Conservation (phyloP, 306 rosid species). For the Quercus agrifolia region DNA sequence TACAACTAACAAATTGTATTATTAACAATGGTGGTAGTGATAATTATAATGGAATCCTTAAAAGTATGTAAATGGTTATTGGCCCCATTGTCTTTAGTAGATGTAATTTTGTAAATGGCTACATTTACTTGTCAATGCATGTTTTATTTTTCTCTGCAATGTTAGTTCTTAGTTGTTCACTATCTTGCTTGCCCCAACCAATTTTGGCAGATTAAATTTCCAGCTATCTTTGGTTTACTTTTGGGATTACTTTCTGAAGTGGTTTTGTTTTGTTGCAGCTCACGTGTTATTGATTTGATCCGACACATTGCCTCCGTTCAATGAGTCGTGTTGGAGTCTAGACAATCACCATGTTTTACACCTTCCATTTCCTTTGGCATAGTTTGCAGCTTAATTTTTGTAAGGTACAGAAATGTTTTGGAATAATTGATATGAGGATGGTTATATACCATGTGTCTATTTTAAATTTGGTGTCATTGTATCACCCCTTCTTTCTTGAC, state of each 20-base stretch:
- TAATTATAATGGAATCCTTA: too few species aligned
- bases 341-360: background rate
- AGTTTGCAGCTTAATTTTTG: background rate
- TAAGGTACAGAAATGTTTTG: background rate
- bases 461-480: too few species aligned
- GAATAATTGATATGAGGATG: conserved; percentile 3
- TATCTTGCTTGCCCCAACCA: too few species aligned
- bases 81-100: too few species aligned
- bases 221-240: background rate
- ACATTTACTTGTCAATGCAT: too few species aligned
- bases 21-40: too few species aligned
- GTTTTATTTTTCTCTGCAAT: too few species aligned
- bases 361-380: background rate
- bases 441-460: background rate
- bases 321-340: background rate
- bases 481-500: too few species aligned
- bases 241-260: background rate
- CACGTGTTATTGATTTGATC: conserved; percentile 50
- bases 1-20: too few species aligned
- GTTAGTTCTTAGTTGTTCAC: too few species aligned
- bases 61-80: too few species aligned
- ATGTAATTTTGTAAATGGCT: too few species aligned
- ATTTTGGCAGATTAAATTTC: background rate
- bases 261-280: conserved; percentile 22
- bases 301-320: conserved; percentile 43